A percentile compares a stretch with the other conserved stretches of the same genome.
Conservation (phyloP, 352 stramenopile species). For the Globisporangium paddicum region DNA sequence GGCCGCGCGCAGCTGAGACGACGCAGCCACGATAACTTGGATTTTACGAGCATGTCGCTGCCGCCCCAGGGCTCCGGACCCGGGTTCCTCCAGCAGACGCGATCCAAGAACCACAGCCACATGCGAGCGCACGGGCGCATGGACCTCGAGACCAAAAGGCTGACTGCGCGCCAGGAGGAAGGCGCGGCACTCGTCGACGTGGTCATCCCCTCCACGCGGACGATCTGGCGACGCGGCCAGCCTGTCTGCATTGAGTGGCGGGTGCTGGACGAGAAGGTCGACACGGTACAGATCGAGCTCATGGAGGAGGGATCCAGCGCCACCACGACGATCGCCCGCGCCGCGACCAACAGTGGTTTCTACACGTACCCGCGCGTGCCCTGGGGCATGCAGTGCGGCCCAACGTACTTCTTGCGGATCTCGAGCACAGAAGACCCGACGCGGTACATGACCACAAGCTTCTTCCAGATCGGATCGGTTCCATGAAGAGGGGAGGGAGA, state of each 20-base stretch:
- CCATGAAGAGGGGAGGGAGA: not conserved
- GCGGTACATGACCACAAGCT: slow-evolving; percentile 55
- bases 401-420: slow-evolving; percentile 76
- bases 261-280: slow-evolving; percentile 44
- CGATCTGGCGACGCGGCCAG: slow-evolving; percentile 71
- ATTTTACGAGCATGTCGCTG: slow-evolving; percentile 26
- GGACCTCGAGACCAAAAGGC: slow-evolving; percentile 14
- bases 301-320: slow-evolving; percentile 56
- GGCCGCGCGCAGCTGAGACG: slow-evolving; percentile 35
- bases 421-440: slow-evolving; percentile 30
- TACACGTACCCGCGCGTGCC: slow-evolving; percentile 74
- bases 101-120: slow-evolving; percentile 37
- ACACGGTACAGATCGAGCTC: slow-evolving; percentile 61
- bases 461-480: slow-evolving; percentile 67
- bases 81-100: slow-evolving; percentile 11
- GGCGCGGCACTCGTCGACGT: slow-evolving; percentile 39
- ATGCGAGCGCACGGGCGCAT: slow-evolving; percentile 54
- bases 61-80: slow-evolving; percentile 11
- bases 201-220: slow-evolving; percentile 28
- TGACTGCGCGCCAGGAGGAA: slow-evolving; percentile 29
- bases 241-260: slow-evolving; percentile 72
- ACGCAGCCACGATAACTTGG: slow-evolving; percentile 39
- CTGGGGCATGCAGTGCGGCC: slow-evolving; percentile 78
- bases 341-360: slow-evolving; percentile 60
- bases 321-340: slow-evolving; percentile 55